A percentile compares a stretch with the other conserved stretches of the same genome.
These are phyloP conservation scores for Nicotiana otophora DNA, from an alignment of 257 asterid species.

Conservation along the genomic window DNA sequence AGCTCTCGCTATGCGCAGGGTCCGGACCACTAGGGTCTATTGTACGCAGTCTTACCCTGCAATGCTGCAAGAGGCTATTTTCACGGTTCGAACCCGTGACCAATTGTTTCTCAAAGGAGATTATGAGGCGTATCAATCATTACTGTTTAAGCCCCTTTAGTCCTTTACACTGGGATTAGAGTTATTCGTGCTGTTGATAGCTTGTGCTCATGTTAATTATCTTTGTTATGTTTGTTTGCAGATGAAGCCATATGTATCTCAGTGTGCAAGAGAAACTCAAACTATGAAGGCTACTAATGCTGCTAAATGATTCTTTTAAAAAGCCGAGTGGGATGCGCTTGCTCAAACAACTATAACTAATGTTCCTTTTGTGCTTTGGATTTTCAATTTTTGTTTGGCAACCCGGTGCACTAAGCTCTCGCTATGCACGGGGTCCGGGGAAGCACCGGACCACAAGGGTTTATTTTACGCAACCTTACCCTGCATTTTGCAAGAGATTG, in stretches of 20 bases:
- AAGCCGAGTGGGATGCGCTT: neutral
- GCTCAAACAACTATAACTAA: neutral
- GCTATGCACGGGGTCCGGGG: too few relatives aligned
- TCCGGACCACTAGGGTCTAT: too few relatives aligned
- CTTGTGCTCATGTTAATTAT: neutral
- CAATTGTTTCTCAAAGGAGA: neutral
- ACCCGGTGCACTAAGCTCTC: too few relatives aligned
- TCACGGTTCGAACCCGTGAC: too few relatives aligned
- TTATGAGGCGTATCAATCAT: neutral
- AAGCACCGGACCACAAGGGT: too few relatives aligned
- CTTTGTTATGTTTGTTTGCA: conserved; percentile 22
- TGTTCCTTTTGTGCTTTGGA: neutral
- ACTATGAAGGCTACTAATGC: conserved; percentile 6
- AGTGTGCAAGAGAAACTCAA: conserved; percentile 37
- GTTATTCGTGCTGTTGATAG: neutral
- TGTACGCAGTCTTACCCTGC: too few relatives aligned
- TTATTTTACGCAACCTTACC: too few relatives aligned
- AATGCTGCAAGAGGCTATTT: too few relatives aligned
- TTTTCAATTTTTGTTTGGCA: too few relatives aligned
- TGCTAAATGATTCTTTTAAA: neutral
- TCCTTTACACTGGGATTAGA: neutral
- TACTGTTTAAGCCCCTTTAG: neutral
- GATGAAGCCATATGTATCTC: conserved; percentile 74
- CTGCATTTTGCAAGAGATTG: too few relatives aligned
- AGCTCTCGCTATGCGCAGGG: too few relatives aligned